Base-by-base conservation (phyloP, 177 flowering plant species). In the Telopea speciosissima region DNA sequence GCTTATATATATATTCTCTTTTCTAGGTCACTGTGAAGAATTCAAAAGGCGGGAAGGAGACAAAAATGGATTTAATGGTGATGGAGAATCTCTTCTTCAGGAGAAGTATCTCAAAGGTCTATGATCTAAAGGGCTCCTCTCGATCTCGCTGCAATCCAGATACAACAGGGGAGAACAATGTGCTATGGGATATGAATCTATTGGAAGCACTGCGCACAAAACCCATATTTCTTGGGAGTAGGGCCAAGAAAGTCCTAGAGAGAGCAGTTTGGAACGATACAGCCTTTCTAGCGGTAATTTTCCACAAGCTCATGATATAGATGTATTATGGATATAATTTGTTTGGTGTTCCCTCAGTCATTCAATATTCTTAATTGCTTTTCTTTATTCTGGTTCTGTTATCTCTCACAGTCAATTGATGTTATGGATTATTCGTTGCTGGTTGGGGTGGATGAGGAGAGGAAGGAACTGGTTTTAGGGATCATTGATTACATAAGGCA, bases 261-360 rank as follows among this genome's bases (percentile, higher is more conserved):
- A 85, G 99, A 80, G 97, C 98, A 60, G 85, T 96, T 56, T 96
- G 99, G 99, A 96, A 96, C 66, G 99, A 96, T 54, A 96, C 99
- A 28, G 81, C 87, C 1, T 96, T 96, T 79, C 78, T 96, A 66
- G 97, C 98, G 74, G 99, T 93, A 90, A 84, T 79, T 59, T 62
- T 21, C 61, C 70, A 25, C 60, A 24, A 68, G 17, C 45, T 70
- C 13, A 8, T 21, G 64, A 7, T 11, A 22, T 31, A 58, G 22
- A 58, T 58, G 23, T 19, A 36, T 36, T 36, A 36, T 36, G 5
- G 40, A 36, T 0, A 36, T 36, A 36, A 36, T 36, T 36, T 36
- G 40, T 8, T 36, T 36, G 40, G 8, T 5, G 40, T 36, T 36
- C 40, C 40, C 5, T 36, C 40, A 3, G 40, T 36, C 40, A 36